Evolutionary conservation across 768 basidiomycete species (phyloP), one percentile per base, ranked within the genome.

Genomic region (Xerocomellus amylosporus): DNA sequence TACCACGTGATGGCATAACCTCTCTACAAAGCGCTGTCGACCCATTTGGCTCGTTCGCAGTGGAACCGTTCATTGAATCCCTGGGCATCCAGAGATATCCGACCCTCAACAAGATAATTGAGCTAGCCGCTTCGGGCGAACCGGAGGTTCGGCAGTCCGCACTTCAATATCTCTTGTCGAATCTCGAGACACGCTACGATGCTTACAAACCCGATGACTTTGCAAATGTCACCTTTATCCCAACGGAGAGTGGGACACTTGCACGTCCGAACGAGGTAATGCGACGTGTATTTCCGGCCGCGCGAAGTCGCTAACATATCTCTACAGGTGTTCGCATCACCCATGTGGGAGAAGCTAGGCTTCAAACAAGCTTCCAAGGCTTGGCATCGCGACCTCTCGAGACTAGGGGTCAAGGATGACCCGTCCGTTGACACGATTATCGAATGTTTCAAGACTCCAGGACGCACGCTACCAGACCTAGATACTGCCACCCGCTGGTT

Each of bases 161-260:
- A 3, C 60, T 58, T 20, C 51, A n/a, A 24, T 53, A 58, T 39
- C 46, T 62, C 48, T 41, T 62, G 34, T 44, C 17, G 13, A 50
- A 61, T 45, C 45, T 61, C 4, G 60, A 48, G 7, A 38, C 37
- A 22, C 48, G 0, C n/a, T 62, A 61, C 45, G 15, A n/a, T 28
- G 42, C n/a, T 38, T 62, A 62, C 49, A 50, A 54, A 40, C 22
- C 56, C 2, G 51, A 58, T 0, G 4, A 58, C n/a, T 62, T 62
- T 10, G 44, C 45, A 1, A 4, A 53, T 12, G 8, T 44, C 14
- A 40, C 55, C n/a, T 61, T 62, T 17, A 61, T 61, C 17, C 60
- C 60, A 12, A 62, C 60, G 7, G 40, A 62, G 31, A 0, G 12
- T 2, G 51, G 38, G 13, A 36, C 41, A 1, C 56, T 53, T 44